These are phyloP conservation scores for Exophiala aquamarina DNA, from an alignment of 2,329 filamentous ascomycete genomes.

Conservation along the genomic window DNA sequence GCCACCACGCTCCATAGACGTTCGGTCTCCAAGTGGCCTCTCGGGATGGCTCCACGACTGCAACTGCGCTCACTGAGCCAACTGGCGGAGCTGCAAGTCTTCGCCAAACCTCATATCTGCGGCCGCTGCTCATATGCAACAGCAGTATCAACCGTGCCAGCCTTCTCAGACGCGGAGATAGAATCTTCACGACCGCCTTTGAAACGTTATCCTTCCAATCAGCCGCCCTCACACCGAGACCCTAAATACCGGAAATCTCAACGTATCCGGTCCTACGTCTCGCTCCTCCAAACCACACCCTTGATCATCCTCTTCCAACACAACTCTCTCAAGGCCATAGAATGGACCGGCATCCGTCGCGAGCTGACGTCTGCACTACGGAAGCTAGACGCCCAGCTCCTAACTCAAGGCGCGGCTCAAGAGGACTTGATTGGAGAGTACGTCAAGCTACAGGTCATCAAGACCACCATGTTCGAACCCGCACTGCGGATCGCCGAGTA, in stretches of 20 bases:
- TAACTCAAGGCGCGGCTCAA: constrained; percentile 44
- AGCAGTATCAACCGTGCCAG: constrained; percentile 52
- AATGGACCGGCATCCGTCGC: constrained; percentile 71
- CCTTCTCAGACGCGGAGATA: constrained; percentile 53
- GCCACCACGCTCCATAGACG: too few relatives aligned
- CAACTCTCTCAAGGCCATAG: constrained; percentile 71
- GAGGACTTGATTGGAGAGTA: constrained; percentile 52
- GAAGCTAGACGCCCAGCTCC: constrained; percentile 69
- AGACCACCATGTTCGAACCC: constrained; percentile 84
- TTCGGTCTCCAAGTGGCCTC: too few relatives aligned
- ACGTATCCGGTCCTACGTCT: constrained; percentile 81
- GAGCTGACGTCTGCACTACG: constrained; percentile 63
- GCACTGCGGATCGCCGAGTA: constrained; percentile 86
- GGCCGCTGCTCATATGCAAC: constrained; percentile 41
- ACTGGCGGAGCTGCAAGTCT: constrained; percentile 33
- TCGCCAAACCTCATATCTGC: constrained; percentile 34
- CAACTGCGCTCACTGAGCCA: constrained; percentile 39
- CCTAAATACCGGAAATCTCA: constrained; percentile 89
- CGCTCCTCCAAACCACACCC: constrained; percentile 79
- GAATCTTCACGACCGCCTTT: constrained; percentile 43
- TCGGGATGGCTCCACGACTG: constrained; percentile 60
- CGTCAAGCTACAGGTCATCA: constrained; percentile 78
- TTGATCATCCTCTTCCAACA: constrained; percentile 84
- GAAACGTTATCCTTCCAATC: constrained; percentile 58
- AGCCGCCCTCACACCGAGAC: constrained; percentile 84